Evolutionary conservation across 2,329 filamentous ascomycete species (phyloP), one percentile per base, ranked within the genome.

Genomic region (Dendryphion nanum): DNA sequence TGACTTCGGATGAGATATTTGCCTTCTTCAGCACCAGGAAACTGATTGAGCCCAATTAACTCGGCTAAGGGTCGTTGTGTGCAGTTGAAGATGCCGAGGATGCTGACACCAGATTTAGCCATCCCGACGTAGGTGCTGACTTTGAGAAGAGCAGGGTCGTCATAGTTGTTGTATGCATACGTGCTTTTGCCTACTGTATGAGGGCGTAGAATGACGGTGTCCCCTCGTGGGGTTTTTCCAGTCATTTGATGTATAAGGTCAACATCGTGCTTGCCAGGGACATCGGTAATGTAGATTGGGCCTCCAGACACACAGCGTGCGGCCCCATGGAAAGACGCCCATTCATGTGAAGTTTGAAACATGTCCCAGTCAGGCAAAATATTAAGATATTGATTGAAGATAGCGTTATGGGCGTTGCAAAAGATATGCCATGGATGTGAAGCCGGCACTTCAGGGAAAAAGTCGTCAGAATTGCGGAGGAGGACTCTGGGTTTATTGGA

Each of bases 361-460:
- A 85, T 85, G 55, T 85, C 82, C 82, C 82, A 85, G 63, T 96
- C 90, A 0, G 93, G 91, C 1, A 97, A 68, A 1, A 89, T 79
- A 51, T 96, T 95, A 20, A 97, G 73, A 56, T 93, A 84, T 46
- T 88, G 82, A 2, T 85, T 90, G 12, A 97, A 72, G 1, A 97
- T 73, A 20, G 81, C 76, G 61, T 95, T 96, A 66, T 96, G 86
- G 0, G 91, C 91, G 59, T 97, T 98, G 47, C 85, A 81, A 74
- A 94, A 98, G 23, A 97, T 78, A 63, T 98, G 93, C 91, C 93
- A 98, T 0, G 90, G 80, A 45, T 98, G 93, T 5, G 85, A 89
- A 0, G 81, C 77, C 28, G 83, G 79, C 4, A 89, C 78, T 30
- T 89, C 80, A 0, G 93, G 93, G 64, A 94, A 96, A 73, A 90